A percentile compares a stretch with the other conserved stretches of the same genome.
Conservation (phyloP, 257 asterid genomes). For the Cinchona pubescens region DNA sequence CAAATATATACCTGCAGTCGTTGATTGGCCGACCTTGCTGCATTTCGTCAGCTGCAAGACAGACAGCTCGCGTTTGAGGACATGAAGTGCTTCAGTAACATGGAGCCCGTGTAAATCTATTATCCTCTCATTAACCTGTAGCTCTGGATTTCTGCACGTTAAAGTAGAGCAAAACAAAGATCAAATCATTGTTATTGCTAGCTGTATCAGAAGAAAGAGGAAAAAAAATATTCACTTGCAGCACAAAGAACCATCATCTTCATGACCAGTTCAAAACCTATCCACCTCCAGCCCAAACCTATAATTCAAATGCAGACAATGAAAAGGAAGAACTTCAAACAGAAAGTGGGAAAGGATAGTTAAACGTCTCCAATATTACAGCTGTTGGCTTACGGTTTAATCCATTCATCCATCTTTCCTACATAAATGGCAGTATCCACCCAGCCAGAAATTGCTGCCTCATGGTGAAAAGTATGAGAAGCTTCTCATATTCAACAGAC, state of each 20-base stretch:
- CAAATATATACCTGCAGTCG: conserved; percentile 78
- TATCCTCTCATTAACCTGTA: conserved; percentile 62
- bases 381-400: background rate
- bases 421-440: background rate
- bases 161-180: background rate
- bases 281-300: background rate
- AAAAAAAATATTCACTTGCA: background rate
- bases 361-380: background rate
- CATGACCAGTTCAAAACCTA: background rate
- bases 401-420: background rate
- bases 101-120: conserved; percentile 96
- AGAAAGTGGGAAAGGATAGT: background rate
- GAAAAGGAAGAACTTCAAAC: background rate
- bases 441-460: background rate
- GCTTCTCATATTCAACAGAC: background rate
- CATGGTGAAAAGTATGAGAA: background rate
- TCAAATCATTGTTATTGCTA: background rate
- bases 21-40: conserved; percentile 79
- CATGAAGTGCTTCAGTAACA: conserved; percentile 88
- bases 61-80: conserved; percentile 85
- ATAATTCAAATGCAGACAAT: background rate
- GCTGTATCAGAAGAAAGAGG: background rate
- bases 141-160: conserved; percentile 63
- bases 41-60: conserved; percentile 62
- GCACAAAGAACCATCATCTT: background rate